phyloP scores from a whole-genome alignment of 2,329 filamentous ascomycete species.

The Teratosphaeriaceae sp. region DNA sequence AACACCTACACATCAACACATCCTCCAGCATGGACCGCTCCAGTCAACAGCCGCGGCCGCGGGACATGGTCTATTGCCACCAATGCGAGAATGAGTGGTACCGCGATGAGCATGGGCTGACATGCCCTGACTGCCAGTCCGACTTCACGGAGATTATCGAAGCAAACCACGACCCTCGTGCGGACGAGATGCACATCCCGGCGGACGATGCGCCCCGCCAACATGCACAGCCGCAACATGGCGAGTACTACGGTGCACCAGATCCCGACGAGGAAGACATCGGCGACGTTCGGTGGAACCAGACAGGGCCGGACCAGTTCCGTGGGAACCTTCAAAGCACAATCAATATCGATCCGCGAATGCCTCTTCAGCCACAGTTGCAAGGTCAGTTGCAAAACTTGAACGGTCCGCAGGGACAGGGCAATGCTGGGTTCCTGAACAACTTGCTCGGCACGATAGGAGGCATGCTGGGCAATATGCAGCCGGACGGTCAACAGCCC shows the following conservation, averaged over 20 bases:
- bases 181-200: conserved; percentile 17
- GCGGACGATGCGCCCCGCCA: conserved; percentile 8
- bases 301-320: conserved; percentile 23
- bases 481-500: conserved; percentile 1
- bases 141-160: conserved; percentile 75
- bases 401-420: conserved; percentile 22
- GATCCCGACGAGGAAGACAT: conserved; percentile 44
- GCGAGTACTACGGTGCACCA: conserved; percentile 30
- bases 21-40: not conserved
- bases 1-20: not conserved
- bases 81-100: conserved; percentile 77
- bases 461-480: conserved; percentile 14
- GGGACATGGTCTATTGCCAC: conserved; percentile 83
- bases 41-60: conserved; percentile 20
- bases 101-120: conserved; percentile 58
- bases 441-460: conserved; percentile 30
- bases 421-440: conserved; percentile 20
- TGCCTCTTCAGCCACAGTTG: conserved; percentile 14
- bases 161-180: conserved; percentile 57
- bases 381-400: not conserved
- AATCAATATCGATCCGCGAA: conserved; percentile 14
- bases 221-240: conserved; percentile 21
- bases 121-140: conserved; percentile 69
- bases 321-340: conserved; percentile 37
- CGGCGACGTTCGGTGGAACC: conserved; percentile 23